These are phyloP conservation scores for Furcasterigmium furcatum DNA, from an alignment of 2,329 filamentous ascomycete species.

Conservation along the genomic window DNA sequence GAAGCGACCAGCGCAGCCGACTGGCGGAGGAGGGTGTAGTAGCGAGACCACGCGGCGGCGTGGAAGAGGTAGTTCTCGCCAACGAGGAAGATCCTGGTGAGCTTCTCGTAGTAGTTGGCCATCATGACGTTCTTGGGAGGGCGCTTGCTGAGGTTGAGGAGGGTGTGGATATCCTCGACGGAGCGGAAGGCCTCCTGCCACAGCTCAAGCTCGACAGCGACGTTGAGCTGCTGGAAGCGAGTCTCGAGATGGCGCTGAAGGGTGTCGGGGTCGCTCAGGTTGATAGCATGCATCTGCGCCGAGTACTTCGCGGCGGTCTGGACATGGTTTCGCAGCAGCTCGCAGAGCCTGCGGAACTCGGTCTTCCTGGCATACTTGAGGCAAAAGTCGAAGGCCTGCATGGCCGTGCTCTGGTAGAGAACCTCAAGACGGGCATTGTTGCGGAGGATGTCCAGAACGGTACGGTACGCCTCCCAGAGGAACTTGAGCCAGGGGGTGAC, in stretches of 20 bases:
- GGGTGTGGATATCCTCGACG: constrained; percentile 97
- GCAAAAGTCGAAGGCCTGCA: constrained; percentile 98
- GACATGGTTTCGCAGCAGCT: constrained; percentile 96
- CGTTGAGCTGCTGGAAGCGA: constrained; percentile 96
- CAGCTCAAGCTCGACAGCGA: constrained; percentile 93
- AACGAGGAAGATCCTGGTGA: constrained; percentile 96
- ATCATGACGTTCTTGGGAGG: constrained; percentile 99
- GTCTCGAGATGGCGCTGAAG: constrained; percentile 97
- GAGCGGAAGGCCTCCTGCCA: constrained; percentile 99
- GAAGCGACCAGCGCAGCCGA: constrained; percentile 79
- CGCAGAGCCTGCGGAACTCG: constrained; percentile 96
- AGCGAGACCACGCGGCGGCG: constrained; percentile 93
- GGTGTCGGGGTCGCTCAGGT: constrained; percentile 95
- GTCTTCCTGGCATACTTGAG: constrained; percentile 98
- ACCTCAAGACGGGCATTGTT: constrained; percentile 98
- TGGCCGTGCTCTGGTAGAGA: constrained; percentile 96
- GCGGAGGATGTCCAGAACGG: constrained; percentile 95
- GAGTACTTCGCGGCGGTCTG: constrained; percentile 99
- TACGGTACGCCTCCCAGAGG: constrained; percentile 98
- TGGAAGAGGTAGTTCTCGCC: constrained; percentile 99
- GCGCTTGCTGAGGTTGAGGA: constrained; percentile 96
- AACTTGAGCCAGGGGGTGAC: constrained; percentile 99
- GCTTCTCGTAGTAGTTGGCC: constrained; percentile 99
- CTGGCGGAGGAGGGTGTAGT: constrained; percentile 93
- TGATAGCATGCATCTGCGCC: constrained; percentile 98